These are phyloP conservation scores for Irpex lacteus DNA, from an alignment of 1,284 basidiomycete species.

Conservation along the genomic window DNA sequence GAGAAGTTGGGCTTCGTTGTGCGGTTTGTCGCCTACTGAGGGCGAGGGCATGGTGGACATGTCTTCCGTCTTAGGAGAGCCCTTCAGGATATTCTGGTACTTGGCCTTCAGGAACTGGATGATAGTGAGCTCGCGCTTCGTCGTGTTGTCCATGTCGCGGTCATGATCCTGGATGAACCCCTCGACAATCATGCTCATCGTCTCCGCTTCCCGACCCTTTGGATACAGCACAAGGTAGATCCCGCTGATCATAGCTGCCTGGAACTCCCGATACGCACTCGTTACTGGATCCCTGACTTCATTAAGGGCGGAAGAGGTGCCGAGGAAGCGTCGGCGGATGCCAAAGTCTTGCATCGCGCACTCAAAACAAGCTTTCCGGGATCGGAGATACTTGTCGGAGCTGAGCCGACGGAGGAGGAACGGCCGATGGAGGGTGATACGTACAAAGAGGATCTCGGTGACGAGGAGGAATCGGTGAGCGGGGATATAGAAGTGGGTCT, in stretches of 20 bases:
- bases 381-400: slow-evolving; percentile 74
- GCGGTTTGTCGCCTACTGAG: slow-evolving; percentile 19
- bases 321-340: slow-evolving; percentile 65
- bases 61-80: slow-evolving; percentile 12
- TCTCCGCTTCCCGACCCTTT: slow-evolving; percentile 58
- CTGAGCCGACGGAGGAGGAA: slow-evolving; percentile 72
- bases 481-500: slow-evolving; percentile 58
- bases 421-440: slow-evolving; percentile 76
- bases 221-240: slow-evolving; percentile 81
- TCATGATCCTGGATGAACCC: slow-evolving; percentile 74
- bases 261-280: slow-evolving; percentile 81
- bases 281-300: slow-evolving; percentile 67
- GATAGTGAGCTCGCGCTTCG: slow-evolving; percentile 73
- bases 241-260: slow-evolving; percentile 83
- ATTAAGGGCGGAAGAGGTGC: slow-evolving; percentile 44
- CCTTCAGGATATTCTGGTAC: slow-evolving; percentile 46
- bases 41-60: background rate
- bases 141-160: slow-evolving; percentile 76
- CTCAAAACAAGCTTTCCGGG: slow-evolving; percentile 75
- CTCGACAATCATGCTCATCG: slow-evolving; percentile 77
- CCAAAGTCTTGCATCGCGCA: slow-evolving; percentile 76
- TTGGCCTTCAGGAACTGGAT: slow-evolving; percentile 76
- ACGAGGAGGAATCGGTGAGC: slow-evolving; percentile 78
- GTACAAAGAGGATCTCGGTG: slow-evolving; percentile 78
- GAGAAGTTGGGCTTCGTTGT: slow-evolving; percentile 44